A percentile compares a stretch with the other conserved stretches of the same genome.
Evolutionary conservation across 2,329 filamentous ascomycete genomes (phyloP).

Genomic region (Nothopassalora personata): DNA sequence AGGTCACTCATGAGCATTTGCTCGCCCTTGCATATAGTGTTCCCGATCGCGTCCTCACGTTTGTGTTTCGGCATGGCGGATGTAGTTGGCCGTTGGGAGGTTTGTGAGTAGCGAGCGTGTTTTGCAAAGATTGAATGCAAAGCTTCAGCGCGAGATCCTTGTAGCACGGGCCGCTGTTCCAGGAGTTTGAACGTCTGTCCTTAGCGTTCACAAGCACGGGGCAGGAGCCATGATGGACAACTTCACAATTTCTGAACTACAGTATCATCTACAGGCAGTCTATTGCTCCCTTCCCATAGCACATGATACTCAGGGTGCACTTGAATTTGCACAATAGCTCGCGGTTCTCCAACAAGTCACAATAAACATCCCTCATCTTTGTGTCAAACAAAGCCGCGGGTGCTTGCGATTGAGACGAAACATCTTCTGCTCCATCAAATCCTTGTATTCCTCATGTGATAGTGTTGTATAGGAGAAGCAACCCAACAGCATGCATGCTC

Average conservation of each 20-base stretch:
- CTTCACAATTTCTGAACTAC: not conserved
- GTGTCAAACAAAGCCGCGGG: not conserved
- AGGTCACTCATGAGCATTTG: no score
- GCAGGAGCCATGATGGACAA: not conserved
- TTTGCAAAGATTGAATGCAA: no score
- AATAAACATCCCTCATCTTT: not conserved
- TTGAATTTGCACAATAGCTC: not conserved
- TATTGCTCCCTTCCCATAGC: not conserved
- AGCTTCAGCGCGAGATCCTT: not conserved
- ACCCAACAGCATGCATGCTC: not conserved
- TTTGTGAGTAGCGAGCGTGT: no score
- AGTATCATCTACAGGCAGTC: not conserved
- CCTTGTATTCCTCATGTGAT: not conserved
- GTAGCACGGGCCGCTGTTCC: not conserved
- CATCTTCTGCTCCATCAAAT: slow-evolving; percentile 9
- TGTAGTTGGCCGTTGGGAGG: no score
- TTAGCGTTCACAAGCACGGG: not conserved
- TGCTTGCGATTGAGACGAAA: not conserved
- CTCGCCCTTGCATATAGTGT: no score
- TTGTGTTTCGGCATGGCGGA: not conserved
- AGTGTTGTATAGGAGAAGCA: slow-evolving; percentile 1
- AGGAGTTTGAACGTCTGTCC: not conserved
- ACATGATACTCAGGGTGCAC: not conserved
- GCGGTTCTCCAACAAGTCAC: not conserved
- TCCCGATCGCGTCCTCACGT: not conserved